Percentiles rank a stretch among this genome's conserved stretches.
Evolutionary conservation across 2,329 filamentous ascomycete genomes (phyloP).

Genomic region (Aspergillus intermedius): DNA sequence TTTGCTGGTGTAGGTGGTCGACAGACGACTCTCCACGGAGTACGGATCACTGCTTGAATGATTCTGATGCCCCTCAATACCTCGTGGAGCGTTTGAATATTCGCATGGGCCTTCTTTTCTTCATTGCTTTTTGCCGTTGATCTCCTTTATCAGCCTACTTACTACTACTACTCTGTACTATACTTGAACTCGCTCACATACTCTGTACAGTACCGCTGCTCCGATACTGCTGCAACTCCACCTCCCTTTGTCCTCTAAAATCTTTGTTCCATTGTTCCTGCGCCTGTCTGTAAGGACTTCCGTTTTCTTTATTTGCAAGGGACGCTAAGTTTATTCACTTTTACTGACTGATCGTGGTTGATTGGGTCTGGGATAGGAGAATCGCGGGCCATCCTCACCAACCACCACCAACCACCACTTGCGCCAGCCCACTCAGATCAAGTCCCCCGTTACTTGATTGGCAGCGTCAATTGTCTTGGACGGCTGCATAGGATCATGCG

Average conservation of each 20-base stretch:
- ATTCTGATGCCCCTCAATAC: background rate
- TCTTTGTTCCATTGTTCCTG: background rate
- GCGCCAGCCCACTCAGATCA: background rate
- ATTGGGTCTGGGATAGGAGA: background rate
- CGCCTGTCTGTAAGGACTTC: background rate
- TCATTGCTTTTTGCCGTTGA: slow-evolving; percentile 1
- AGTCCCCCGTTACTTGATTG: background rate
- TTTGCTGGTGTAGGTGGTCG: background rate
- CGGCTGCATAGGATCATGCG: slow-evolving; percentile 1
- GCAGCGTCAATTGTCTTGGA: background rate
- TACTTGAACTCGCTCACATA: background rate
- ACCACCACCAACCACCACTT: background rate
- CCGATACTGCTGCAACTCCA: background rate
- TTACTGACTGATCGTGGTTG: background rate
- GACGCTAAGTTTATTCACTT: background rate
- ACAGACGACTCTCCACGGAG: background rate
- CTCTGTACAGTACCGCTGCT: background rate
- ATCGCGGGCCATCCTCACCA: background rate
- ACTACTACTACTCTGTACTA: slow-evolving; percentile 1
- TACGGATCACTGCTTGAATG: background rate
- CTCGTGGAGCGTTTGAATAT: background rate
- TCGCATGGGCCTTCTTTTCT: background rate
- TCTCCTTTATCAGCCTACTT: background rate
- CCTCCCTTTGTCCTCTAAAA: background rate
- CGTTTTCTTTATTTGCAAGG: background rate